Percentiles rank a stretch among this genome's conserved stretches.
phyloP scores from a whole-genome alignment of 1,284 basidiomycete species.

The Fistulina hepatica region DNA sequence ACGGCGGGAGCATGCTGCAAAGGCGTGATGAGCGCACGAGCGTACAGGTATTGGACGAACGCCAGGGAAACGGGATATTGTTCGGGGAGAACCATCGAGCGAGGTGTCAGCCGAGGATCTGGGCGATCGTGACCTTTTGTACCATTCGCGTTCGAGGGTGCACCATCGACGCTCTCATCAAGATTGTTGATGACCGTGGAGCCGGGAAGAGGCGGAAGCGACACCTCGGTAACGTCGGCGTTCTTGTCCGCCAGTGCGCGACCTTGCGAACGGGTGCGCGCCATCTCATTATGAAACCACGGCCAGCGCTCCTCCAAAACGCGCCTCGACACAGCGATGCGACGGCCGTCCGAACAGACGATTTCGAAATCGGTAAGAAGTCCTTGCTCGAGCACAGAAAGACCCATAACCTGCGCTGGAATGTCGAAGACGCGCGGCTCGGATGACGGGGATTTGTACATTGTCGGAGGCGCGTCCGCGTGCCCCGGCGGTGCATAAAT shows the following conservation, averaged over 20 bases:
- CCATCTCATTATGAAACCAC: constrained; percentile 73
- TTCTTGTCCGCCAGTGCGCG: constrained; percentile 15
- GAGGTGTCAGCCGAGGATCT: constrained; percentile 72
- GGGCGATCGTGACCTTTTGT: no score
- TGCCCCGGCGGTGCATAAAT: constrained; percentile 76
- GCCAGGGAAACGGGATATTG: constrained; percentile 50
- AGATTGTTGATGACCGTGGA: constrained; percentile 11
- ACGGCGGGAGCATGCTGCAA: constrained; percentile 87
- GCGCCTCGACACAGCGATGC: constrained; percentile 69
- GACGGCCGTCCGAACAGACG: constrained; percentile 81
- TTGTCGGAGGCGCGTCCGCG: background rate
- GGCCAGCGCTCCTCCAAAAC: constrained; percentile 77
- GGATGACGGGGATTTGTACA: background rate
- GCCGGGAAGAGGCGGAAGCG: constrained; percentile 43
- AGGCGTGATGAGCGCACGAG: constrained; percentile 74
- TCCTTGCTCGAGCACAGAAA: constrained; percentile 69
- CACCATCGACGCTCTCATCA: constrained; percentile 23
- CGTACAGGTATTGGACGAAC: constrained; percentile 76
- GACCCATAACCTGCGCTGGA: constrained; percentile 64
- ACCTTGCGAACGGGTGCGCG: background rate
- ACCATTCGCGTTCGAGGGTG: constrained; percentile 30
- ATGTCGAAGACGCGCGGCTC: constrained; percentile 50
- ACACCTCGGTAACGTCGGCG: constrained; percentile 42
- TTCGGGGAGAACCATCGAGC: constrained; percentile 74
- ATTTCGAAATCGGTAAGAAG: constrained; percentile 81